These are phyloP conservation scores for Circinella umbellata DNA, from an alignment of 371 early-diverging fungal genomes.

Conservation along the genomic window DNA sequence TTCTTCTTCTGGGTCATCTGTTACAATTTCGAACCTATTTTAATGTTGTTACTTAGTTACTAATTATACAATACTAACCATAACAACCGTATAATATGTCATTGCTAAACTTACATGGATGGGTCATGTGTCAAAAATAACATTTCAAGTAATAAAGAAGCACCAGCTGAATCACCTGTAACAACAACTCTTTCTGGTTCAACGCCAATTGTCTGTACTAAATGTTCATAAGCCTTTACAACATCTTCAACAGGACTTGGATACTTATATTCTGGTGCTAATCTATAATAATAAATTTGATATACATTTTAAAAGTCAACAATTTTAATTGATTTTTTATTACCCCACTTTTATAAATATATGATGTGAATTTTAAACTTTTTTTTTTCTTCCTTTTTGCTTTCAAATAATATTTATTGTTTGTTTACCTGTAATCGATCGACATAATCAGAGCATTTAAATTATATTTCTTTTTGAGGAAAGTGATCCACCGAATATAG, in stretches of 20 bases:
- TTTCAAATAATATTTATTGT: too few species aligned
- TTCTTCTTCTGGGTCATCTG: slow-evolving; percentile 30
- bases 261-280: slow-evolving; percentile 50
- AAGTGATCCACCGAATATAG: slow-evolving; percentile 43
- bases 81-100: too few species aligned
- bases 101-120: slow-evolving; percentile 20
- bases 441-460: slow-evolving; percentile 49
- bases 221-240: slow-evolving; percentile 46
- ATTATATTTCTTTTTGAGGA: slow-evolving; percentile 38
- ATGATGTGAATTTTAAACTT: background rate
- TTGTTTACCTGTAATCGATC: slow-evolving; percentile 37
- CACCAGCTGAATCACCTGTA: slow-evolving; percentile 45
- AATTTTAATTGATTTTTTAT: slow-evolving; percentile 1
- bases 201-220: slow-evolving; percentile 27
- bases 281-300: slow-evolving; percentile 13
- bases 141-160: slow-evolving; percentile 40
- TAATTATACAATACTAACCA: too few species aligned
- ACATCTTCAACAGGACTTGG: slow-evolving; percentile 48
- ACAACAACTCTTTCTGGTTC: slow-evolving; percentile 36
- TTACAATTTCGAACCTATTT: slow-evolving; percentile 40
- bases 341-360: background rate
- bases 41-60: background rate
- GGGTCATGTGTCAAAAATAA: slow-evolving; percentile 48
- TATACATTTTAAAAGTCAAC: slow-evolving; percentile 3
- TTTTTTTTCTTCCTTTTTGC: too few species aligned